Evolutionary conservation across 331 rosid genomes (phyloP), one percentile per base, ranked within the genome.

Genomic region (Pyrus hybrid): DNA sequence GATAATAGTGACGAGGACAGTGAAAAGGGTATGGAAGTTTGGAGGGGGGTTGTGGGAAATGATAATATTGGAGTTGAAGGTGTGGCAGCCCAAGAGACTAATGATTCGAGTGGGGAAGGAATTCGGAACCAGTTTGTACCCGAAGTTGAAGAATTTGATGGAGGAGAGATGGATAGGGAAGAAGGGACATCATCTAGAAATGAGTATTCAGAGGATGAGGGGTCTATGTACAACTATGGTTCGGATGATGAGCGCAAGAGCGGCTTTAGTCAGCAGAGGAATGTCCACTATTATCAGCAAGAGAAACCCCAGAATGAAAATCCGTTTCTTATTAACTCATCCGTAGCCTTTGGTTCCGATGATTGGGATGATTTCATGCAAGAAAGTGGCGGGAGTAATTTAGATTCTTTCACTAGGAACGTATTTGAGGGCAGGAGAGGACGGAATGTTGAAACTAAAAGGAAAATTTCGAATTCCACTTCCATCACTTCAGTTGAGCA

Each of bases 301-400:
- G 28, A 53, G 35, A 80, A 76, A 80, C 63, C 12, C n/a, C 35
- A 68, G 73, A 79, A 87, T 56, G 97, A 89, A 79, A 87, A 89
- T 75, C 91, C 97, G 0, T 83, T 93, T 80, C 87, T 81, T 71
- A 86, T 91, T 43, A 88, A 91, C 80, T 73, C 98, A 56, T 86
- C 97, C 41, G 92, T 89, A 25, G 98, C 97, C 6, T 91, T 88
- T 85, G 98, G 98, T 75, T 83, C 88, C 0, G 77, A 83, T n/a
- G 97, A 92, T 77, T 84, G 93, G 90, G 89, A 89, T 82, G 98
- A 89, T 86, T 95, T 88, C 71, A 75, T 70, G 82, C 82, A 85
- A 47, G 92, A 86, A 73, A 86, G 76, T 7, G 76, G 26, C 51
- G 79, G 85, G 61, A 72, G 18, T 63, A 76, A 82, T 11, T 49